Evolutionary conservation across 1,139 yeast genomes (phyloP).

Genomic region (Nakaseomyces glabratus): DNA sequence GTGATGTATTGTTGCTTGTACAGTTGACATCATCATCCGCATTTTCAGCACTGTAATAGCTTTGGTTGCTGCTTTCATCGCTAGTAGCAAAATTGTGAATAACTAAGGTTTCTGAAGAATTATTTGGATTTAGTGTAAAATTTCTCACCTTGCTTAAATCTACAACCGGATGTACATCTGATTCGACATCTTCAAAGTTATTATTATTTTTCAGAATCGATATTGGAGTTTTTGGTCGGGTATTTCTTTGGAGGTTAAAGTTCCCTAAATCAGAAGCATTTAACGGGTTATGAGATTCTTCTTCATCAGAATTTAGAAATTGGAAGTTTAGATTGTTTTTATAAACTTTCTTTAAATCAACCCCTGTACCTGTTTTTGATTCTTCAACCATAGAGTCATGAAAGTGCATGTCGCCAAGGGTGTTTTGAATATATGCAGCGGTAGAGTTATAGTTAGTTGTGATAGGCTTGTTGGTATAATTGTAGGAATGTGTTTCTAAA

Average conservation of each 20-base stretch:
- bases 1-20: conserved; percentile 1
- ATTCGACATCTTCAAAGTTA: no score
- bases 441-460: conserved; percentile 3
- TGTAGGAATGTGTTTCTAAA: conserved; percentile 4
- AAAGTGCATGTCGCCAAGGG: background rate
- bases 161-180: no score
- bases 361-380: conserved; percentile 1
- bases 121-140: conserved; percentile 3
- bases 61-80: background rate
- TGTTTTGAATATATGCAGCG: conserved; percentile 6
- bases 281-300: no score
- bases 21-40: background rate
- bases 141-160: background rate
- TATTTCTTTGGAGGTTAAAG: no score
- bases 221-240: no score
- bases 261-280: no score
- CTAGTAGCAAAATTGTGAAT: background rate
- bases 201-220: no score
- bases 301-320: no score
- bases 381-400: conserved; percentile 1
- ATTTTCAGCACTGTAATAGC: background rate
- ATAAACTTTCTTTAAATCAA: background rate
- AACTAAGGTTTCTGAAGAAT: conserved; percentile 3
- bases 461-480: conserved; percentile 1
- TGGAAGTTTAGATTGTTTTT: conserved; percentile 1